A percentile compares a stretch with the other conserved stretches of the same genome.
These are phyloP conservation scores for Coemansia sp. DNA, from an alignment of 192 early-diverging fungal genomes.

Conservation along the genomic window DNA sequence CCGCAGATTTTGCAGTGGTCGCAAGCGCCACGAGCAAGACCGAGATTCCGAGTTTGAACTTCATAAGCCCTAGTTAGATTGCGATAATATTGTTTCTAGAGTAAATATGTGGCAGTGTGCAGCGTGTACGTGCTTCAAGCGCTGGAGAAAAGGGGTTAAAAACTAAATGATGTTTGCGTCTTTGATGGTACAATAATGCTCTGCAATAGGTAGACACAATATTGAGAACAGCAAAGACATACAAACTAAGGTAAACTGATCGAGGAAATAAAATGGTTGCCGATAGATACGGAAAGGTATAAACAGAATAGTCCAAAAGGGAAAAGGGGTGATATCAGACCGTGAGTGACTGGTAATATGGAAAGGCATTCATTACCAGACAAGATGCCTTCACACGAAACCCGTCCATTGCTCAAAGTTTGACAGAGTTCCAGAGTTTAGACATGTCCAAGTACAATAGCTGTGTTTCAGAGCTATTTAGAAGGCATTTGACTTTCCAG, in stretches of 20 bases:
- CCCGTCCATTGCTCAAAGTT: not conserved
- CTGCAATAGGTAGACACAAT: not conserved
- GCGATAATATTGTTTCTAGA: not conserved
- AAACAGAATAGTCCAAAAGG: not conserved
- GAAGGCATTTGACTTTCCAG: not conserved
- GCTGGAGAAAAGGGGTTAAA: not conserved
- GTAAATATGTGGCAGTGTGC: not conserved
- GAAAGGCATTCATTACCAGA: not conserved
- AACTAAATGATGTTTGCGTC: not conserved
- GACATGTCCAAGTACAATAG: not conserved
- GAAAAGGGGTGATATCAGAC: not conserved
- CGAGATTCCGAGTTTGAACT: constrained; percentile 34
- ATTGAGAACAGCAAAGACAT: not conserved
- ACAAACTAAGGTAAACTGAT: not conserved
- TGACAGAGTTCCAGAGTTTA: not conserved
- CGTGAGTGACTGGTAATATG: not conserved
- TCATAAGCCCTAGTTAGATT: constrained; percentile 19
- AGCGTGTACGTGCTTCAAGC: not conserved
- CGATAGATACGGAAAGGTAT: not conserved
- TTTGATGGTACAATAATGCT: not conserved
- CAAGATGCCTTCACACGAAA: not conserved
- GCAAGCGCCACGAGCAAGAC: constrained; percentile 33
- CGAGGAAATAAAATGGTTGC: not conserved
- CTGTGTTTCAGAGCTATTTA: constrained; percentile 7
- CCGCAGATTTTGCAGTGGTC: constrained; percentile 20